Conservation (phyloP, 2,329 filamentous ascomycete species). For the Cordyceps javanica region DNA sequence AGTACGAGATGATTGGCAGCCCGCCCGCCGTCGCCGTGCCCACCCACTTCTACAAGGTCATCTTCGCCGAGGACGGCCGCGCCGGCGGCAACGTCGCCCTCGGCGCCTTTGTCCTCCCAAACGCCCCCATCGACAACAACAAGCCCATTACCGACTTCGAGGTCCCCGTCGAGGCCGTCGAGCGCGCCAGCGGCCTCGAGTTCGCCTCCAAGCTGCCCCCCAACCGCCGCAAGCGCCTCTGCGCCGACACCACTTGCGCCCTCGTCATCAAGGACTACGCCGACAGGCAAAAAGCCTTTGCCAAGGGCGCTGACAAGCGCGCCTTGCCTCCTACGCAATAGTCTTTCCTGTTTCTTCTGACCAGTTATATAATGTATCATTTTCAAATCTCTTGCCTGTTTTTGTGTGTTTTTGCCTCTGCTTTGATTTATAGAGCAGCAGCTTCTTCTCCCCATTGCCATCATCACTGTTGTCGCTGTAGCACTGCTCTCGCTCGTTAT, state of each 20-base stretch:
- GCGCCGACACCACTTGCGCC: constrained; percentile 78
- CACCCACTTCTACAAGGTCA: constrained; percentile 99
- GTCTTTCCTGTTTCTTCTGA: not conserved
- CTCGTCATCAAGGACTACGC: constrained; percentile 76
- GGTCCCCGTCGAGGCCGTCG: constrained; percentile 86
- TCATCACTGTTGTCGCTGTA: not conserved
- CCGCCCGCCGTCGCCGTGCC: constrained; percentile 93
- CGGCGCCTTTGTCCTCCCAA: constrained; percentile 92
- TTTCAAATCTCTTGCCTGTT: not conserved
- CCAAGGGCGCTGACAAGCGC: constrained; percentile 29
- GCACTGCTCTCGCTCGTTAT: no score
- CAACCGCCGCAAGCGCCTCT: constrained; percentile 70
- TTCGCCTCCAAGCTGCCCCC: constrained; percentile 76
- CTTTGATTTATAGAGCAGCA: no score
- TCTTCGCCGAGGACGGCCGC: constrained; percentile 80
- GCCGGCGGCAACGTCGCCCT: constrained; percentile 71
- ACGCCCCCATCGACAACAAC: constrained; percentile 78
- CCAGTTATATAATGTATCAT: no score
- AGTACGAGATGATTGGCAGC: constrained; percentile 90
- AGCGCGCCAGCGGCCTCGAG: constrained; percentile 85
- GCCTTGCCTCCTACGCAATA: constrained; percentile 16
- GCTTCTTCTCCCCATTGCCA: no score
- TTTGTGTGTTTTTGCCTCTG: not conserved
- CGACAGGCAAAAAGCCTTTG: constrained; percentile 54
- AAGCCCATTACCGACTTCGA: constrained; percentile 90